Evolutionary conservation across 1,139 yeast genomes (phyloP), one percentile per base, ranked within the genome.

Genomic region (Pichia sp.): DNA sequence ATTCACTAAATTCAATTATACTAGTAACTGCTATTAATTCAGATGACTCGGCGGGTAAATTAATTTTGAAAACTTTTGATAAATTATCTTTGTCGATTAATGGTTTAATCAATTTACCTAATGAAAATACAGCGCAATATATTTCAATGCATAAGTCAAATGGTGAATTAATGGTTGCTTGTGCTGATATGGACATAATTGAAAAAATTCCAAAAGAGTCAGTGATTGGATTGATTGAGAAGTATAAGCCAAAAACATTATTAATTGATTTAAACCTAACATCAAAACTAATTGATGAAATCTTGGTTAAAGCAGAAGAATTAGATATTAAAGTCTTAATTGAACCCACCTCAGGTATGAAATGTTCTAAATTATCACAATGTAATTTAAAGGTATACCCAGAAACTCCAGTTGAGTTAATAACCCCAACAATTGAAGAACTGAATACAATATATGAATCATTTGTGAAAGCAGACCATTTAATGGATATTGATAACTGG

Each of bases 121-220:
- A 51, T n/a, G 58, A 58, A 9, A 55, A 59, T 18, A 84, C 95
- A 0, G 89, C 95, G 0, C 87, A 85, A 59, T 90, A 90, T 62
- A 75, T 81, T 8, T 82, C 95, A 1, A 74, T 83, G 54, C 93
- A 87, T 62, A 79, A 79, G 53, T 57, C 61, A 0, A 63, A 70
- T 3, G 96, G 96, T 0, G 83, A 78, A 5, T 70, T 89, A 48
- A 64, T 86, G 9, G 72, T 87, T 19, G 96, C 96, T 0, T 83
- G 90, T 64, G 93, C 96, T 5, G 96, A 87, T 63, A 89, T 90
- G 96, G 72, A 72, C 14, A 79, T 85, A 14, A 72, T 84, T 19
- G 88, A 86, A 58, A 71, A 75, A 30, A 60, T 81, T 52, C 72
- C 79, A 30, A 54, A 68, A 0, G 66, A 66, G 0, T 76, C 76